phyloP scores from a whole-genome alignment of 2,329 filamentous ascomycete species.

The Talaromyces pinophilus region DNA sequence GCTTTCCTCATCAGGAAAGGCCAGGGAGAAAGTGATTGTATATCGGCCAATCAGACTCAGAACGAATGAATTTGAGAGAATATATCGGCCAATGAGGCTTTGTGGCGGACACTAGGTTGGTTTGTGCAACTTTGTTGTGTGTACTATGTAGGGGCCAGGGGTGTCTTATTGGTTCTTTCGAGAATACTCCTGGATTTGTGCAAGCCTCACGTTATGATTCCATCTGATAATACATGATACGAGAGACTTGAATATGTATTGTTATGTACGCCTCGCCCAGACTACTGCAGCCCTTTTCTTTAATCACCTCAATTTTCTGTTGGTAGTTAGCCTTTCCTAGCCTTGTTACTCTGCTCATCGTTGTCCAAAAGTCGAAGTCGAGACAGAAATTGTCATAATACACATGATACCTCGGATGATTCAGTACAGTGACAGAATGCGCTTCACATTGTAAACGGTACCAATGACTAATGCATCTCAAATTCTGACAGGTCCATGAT shows the following conservation, averaged over 20 bases:
- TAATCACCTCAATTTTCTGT: not conserved
- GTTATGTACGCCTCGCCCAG: not conserved
- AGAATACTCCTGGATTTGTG: not conserved
- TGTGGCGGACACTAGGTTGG: not conserved
- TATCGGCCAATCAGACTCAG: not conserved
- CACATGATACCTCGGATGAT: conserved; percentile 16
- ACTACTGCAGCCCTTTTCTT: conserved; percentile 15
- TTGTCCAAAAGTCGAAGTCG: not conserved
- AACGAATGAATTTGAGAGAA: not conserved
- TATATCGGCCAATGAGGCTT: not conserved
- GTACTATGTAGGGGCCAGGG: no score
- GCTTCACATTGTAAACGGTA: not conserved
- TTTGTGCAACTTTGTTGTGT: not conserved
- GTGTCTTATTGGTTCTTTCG: not conserved
- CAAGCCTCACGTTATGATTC: not conserved
- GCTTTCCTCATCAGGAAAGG: not conserved
- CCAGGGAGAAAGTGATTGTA: not conserved
- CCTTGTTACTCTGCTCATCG: not conserved
- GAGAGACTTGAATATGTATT: not conserved
- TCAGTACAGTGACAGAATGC: conserved; percentile 1
- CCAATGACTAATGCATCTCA: not conserved
- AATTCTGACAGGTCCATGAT: not conserved
- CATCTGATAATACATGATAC: not conserved
- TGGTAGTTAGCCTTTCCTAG: not conserved
- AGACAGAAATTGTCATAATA: not conserved